phyloP scores from a whole-genome alignment of 2,329 filamentous ascomycete genomes.

The Chaetomiaceae sp. region DNA sequence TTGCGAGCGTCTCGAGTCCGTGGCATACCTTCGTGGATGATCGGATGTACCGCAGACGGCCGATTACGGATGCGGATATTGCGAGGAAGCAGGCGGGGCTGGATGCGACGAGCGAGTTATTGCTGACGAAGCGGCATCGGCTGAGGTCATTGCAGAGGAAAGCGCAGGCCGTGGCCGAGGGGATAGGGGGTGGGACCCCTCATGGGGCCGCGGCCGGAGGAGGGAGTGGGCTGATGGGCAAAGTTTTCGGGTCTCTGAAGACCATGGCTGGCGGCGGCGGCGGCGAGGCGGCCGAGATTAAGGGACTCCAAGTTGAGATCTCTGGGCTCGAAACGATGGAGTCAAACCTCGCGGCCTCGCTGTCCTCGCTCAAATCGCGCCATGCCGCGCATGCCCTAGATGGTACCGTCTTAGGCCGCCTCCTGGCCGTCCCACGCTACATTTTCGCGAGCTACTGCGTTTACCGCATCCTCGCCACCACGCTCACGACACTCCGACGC shows the following conservation, averaged over 20 bases:
- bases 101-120: conserved; percentile 74
- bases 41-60: conserved; percentile 45
- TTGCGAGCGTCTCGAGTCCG: conserved; percentile 80
- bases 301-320: conserved; percentile 67
- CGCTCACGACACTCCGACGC: conserved; percentile 63
- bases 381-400: conserved; percentile 62
- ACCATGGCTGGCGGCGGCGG: conserved; percentile 59
- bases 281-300: conserved; percentile 55
- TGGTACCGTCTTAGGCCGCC: conserved; percentile 60
- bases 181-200: conserved; percentile 20
- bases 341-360: conserved; percentile 60
- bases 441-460: conserved; percentile 77
- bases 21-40: conserved; percentile 77
- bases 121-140: conserved; percentile 68
- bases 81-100: conserved; percentile 73
- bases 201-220: conserved; percentile 7
- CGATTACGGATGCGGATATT: conserved; percentile 69
- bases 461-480: conserved; percentile 73
- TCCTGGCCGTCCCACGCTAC: conserved; percentile 60
- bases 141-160: conserved; percentile 68
- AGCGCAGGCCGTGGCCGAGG: conserved; percentile 30
- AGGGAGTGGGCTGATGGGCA: conserved; percentile 62
- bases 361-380: conserved; percentile 59
- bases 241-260: conserved; percentile 60
- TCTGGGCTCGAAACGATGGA: conserved; percentile 77